Evolutionary conservation across 1,284 basidiomycete species (phyloP).

Genomic region (Sporisorium graminicola): DNA sequence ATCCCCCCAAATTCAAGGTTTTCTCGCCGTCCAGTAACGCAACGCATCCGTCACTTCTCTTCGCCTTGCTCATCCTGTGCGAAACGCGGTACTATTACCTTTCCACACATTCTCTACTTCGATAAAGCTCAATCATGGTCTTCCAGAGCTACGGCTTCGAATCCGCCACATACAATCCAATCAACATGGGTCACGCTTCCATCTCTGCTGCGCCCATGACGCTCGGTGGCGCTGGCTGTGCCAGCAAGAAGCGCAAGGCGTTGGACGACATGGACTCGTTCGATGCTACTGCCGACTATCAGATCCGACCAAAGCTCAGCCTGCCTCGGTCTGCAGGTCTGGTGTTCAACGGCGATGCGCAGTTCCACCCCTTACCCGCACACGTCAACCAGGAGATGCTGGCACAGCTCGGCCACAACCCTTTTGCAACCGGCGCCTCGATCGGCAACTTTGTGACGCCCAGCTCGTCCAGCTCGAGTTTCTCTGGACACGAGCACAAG

Average conservation of each 20-base stretch:
- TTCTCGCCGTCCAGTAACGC: constrained; percentile 28
- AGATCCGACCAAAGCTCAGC: constrained; percentile 35
- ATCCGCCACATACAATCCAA: constrained; percentile 22
- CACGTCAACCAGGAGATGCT: constrained; percentile 54
- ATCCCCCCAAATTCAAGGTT: constrained; percentile 8
- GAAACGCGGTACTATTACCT: too few relatives aligned
- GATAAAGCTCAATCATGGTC: constrained; percentile 18
- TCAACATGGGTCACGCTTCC: constrained; percentile 32
- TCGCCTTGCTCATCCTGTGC: neutral
- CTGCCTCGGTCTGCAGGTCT: constrained; percentile 34
- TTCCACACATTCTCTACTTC: too few relatives aligned
- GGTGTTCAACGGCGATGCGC: constrained; percentile 38
- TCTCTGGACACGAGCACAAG: constrained; percentile 31
- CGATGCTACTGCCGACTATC: constrained; percentile 12
- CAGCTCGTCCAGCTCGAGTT: constrained; percentile 24
- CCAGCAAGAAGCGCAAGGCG: constrained; percentile 43
- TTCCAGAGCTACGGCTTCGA: constrained; percentile 42
- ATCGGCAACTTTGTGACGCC: constrained; percentile 18
- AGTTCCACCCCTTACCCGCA: constrained; percentile 55
- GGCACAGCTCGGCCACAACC: constrained; percentile 42
- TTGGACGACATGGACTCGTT: constrained; percentile 34
- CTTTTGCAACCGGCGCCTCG: constrained; percentile 9
- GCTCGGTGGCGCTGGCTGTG: neutral
- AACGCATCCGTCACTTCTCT: constrained; percentile 28
- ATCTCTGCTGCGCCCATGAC: constrained; percentile 4